phyloP scores from a whole-genome alignment of 2,329 filamentous ascomycete species.

The Fusarium luffae region DNA sequence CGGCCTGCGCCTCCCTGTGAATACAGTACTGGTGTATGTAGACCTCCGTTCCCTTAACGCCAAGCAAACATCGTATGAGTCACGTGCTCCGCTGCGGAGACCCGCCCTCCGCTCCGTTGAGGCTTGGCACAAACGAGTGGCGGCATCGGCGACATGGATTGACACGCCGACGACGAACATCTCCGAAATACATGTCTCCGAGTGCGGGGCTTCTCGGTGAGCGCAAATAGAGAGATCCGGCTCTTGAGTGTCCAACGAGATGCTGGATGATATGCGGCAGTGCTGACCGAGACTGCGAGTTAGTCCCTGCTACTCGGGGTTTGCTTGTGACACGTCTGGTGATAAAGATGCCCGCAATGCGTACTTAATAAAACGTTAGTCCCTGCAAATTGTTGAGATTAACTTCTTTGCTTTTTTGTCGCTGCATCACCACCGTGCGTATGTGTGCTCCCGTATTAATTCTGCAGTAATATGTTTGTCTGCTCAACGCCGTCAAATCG shows the following conservation, averaged over 20 bases:
- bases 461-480: background rate
- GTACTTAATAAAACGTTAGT: too few species aligned
- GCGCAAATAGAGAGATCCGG: background rate
- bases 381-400: background rate
- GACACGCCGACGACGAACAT: slow-evolving; percentile 6
- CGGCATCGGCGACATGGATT: slow-evolving; percentile 9
- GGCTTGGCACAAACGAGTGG: slow-evolving; percentile 23
- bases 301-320: too few species aligned
- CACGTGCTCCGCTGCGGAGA: slow-evolving; percentile 41
- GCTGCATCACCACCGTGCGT: background rate
- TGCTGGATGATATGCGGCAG: background rate
- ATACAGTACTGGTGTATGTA: background rate
- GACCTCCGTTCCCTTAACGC: slow-evolving; percentile 14
- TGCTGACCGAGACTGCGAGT: background rate
- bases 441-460: background rate
- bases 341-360: too few species aligned
- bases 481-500: background rate
- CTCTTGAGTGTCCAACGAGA: background rate
- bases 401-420: background rate
- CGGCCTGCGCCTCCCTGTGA: slow-evolving; percentile 4
- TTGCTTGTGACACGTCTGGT: too few species aligned
- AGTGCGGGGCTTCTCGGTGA: slow-evolving; percentile 12
- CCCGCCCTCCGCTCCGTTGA: slow-evolving; percentile 32
- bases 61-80: slow-evolving; percentile 33
- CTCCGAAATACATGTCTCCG: background rate